Base-by-base conservation (phyloP, 1,284 basidiomycete species). In the Sanghuangporus baumii region DNA sequence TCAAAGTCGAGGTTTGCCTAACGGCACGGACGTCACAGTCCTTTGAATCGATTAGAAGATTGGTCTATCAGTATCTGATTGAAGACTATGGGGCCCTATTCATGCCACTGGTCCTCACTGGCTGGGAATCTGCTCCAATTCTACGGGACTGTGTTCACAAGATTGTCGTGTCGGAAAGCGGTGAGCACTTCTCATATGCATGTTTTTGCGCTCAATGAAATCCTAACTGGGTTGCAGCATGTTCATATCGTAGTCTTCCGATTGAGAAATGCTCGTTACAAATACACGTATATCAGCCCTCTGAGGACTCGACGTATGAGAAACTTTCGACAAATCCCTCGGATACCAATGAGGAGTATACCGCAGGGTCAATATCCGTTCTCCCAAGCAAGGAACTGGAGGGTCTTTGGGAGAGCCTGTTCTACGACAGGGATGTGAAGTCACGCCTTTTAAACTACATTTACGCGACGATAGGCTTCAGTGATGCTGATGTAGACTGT, bases 361-460 rank as follows among this genome's bases (percentile, higher is more conserved):
- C 91, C 73, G 93, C 96, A 2, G 96, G 94, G 0, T 90, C 83
- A 57, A 87, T 97, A 18, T 87, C 88, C 66, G 91, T 95, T 65
- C 81, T 98, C 38, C 96, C 96, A 0, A 93, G 88, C 64, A 74
- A 79, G 63, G 82, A 80, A 41, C 87, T 93, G 76, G 96, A 98
- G 66, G 95, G 96, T 0, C 76, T 98, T 3, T 99, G 97, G 87
- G 86, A 88, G 61, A 94, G 91, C 56, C 74, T 99, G 66, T 89
- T 98, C 70, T 99, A 97, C 73, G 82, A 88, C 5, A 91, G 92
- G 67, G 86, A 94, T 70, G 88, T 98, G 73, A 99, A 99, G 75
- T 76, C 87, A 61, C 89, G 88, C 64, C 79, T 99, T 11, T 81
- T 99, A 60, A 88, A 94, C 72, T 98, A 98, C 74, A 97, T 98